These are phyloP conservation scores for Moelleriella libera DNA, from an alignment of 2,329 filamentous ascomycete genomes.

Conservation along the genomic window DNA sequence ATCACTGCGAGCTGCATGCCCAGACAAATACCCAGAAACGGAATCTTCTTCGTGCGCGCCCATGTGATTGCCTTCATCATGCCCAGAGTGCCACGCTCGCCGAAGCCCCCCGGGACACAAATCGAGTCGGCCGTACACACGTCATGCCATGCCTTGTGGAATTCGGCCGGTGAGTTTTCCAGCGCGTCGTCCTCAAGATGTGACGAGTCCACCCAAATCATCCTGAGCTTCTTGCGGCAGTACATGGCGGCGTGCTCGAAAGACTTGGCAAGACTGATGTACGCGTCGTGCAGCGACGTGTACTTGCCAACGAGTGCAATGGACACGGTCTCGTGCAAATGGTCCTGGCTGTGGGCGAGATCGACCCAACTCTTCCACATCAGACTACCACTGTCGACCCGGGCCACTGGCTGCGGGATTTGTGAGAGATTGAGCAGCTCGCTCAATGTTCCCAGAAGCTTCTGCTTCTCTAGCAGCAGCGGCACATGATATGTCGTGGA, in stretches of 20 bases:
- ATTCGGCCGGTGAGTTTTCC: conserved; percentile 52
- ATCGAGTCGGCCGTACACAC: conserved; percentile 57
- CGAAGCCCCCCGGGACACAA: conserved; percentile 48
- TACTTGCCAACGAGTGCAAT: conserved; percentile 94
- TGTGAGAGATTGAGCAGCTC: conserved; percentile 21
- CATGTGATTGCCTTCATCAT: conserved; percentile 83
- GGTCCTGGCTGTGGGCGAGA: conserved; percentile 39
- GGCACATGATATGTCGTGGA: conserved; percentile 89
- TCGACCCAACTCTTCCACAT: conserved; percentile 56
- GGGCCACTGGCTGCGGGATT: not conserved
- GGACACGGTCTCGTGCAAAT: conserved; percentile 34
- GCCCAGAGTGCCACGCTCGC: conserved; percentile 67
- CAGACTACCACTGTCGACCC: not conserved
- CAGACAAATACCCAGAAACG: conserved; percentile 81
- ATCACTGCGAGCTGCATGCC: conserved; percentile 90
- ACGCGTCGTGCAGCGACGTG: conserved; percentile 69
- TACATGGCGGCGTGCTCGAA: conserved; percentile 87
- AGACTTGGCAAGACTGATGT: conserved; percentile 71
- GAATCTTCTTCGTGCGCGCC: conserved; percentile 68
- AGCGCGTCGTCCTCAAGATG: conserved; percentile 60
- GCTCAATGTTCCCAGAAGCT: conserved; percentile 53
- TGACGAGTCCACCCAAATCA: conserved; percentile 75
- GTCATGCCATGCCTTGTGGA: conserved; percentile 58
- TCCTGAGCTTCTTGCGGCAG: conserved; percentile 62
- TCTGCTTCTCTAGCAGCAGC: conserved; percentile 64